Base-by-base conservation (phyloP, 495 filamentous ascomycete genomes). In the Poronia punctata region DNA sequence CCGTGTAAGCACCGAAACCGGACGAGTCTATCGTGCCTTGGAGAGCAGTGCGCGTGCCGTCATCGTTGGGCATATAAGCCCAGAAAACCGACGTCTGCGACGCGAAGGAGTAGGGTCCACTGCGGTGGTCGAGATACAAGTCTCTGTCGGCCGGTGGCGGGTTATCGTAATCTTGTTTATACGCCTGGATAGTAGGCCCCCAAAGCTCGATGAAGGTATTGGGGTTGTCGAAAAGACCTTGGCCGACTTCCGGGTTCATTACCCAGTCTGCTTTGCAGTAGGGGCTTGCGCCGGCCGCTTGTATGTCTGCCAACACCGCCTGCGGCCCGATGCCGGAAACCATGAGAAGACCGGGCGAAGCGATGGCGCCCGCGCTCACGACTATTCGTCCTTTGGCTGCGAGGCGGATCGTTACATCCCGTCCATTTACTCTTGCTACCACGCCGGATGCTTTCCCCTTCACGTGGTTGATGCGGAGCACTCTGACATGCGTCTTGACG, bases 261-360 rank as follows among this genome's bases (percentile, higher is more conserved):
- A 68, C 55, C 61, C 61, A 68, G 27, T 37, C 35, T 3, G 50
- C 45, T 5, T 53, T 36, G 10, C 47, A 44, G 11, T 44, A 39
- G 12, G 44, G n/a, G 0, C 56, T 27, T 9, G 52, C n/a, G 3
- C 55, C 59, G 17, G 55, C 48, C 10, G 27, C 3, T 7, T 50
- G 34, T 17, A 68, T 33, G 8, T 39, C 50, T 0, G 31, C 25
- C 1, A 67, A 39, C 11, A 50, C 48, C 19, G 53, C 52, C 0
- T 40, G 39, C 9, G 61, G 54, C 1, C 71, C 71, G 45, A 76
- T 75, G 0, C 67, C 67, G 17, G 66, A 71, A 52, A 70, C 69
- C 62, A 78, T 74, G 9, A 82, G 66, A 12, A 82, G 61, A 48
- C 72, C 72, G 0, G 78, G 71, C 11, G 71, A 74, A 2, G 57